Evolutionary conservation across 176 grass and related monocot species (phyloP).

Genomic region (Phragmites australis): DNA sequence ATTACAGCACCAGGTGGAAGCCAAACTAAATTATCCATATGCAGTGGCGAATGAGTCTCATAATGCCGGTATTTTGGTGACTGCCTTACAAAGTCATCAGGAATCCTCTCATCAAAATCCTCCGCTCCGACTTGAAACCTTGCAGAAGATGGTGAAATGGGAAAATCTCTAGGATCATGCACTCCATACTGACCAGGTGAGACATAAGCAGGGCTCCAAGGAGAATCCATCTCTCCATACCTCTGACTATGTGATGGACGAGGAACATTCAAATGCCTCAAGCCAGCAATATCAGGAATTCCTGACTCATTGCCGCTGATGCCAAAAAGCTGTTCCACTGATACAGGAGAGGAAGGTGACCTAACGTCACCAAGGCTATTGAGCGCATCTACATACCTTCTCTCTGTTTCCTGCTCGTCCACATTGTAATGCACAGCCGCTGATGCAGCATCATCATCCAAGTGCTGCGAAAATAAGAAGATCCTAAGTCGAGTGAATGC

Average conservation of each 20-base stretch:
- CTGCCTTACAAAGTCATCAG: constrained; percentile 55
- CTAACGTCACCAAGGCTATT: constrained; percentile 72
- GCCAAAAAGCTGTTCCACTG: constrained; percentile 60
- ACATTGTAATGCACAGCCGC: constrained; percentile 48
- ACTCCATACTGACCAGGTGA: constrained; percentile 57
- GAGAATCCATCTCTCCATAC: constrained; percentile 79
- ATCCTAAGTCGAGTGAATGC: constrained; percentile 73
- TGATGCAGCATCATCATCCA: constrained; percentile 54
- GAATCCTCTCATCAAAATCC: constrained; percentile 63
- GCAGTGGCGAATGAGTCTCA: constrained; percentile 52
- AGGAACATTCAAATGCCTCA: constrained; percentile 77
- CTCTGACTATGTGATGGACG: constrained; percentile 51
- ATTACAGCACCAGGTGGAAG: constrained; percentile 65
- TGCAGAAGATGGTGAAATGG: constrained; percentile 64
- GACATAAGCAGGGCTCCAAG: constrained; percentile 64
- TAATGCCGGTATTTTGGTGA: constrained; percentile 54
- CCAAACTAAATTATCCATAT: constrained; percentile 65
- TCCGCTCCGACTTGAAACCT: constrained; percentile 65
- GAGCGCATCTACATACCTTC: constrained; percentile 89
- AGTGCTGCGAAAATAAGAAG: constrained; percentile 78
- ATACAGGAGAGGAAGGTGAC: constrained; percentile 53
- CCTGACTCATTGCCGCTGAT: constrained; percentile 52
- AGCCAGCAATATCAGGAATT: constrained; percentile 50
- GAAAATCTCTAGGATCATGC: constrained; percentile 68
- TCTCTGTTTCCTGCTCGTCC: constrained; percentile 74